Evolutionary conservation across 129 eudicot genomes (phyloP).

Genomic region (Helichrysum umbraculigerum): DNA sequence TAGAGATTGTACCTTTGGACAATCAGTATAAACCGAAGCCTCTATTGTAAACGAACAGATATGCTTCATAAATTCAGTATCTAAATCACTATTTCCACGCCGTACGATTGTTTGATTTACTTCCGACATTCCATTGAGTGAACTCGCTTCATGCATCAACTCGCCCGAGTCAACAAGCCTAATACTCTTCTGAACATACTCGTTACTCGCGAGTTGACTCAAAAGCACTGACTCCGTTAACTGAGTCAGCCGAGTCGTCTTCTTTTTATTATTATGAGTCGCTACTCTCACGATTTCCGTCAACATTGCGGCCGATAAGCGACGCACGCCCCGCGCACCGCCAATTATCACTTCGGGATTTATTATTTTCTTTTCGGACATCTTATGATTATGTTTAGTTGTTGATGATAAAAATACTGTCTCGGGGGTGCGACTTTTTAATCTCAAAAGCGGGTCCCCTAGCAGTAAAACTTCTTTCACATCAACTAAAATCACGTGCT

Average conservation of each 20-base stretch:
- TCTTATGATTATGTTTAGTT: slow-evolving; percentile 44
- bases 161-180: slow-evolving; percentile 46
- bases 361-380: slow-evolving; percentile 31
- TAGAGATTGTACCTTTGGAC: slow-evolving; percentile 41
- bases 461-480: slow-evolving; percentile 52
- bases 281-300: slow-evolving; percentile 60
- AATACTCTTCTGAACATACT: slow-evolving; percentile 46
- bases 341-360: slow-evolving; percentile 55
- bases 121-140: slow-evolving; percentile 43
- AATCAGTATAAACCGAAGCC: slow-evolving; percentile 69
- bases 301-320: slow-evolving; percentile 58
- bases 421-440: slow-evolving; percentile 59
- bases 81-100: slow-evolving; percentile 68
- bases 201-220: slow-evolving; percentile 58
- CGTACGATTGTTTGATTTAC: slow-evolving; percentile 36
- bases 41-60: slow-evolving; percentile 63
- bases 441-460: slow-evolving; percentile 70
- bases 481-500: slow-evolving; percentile 67
- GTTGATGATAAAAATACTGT: slow-evolving; percentile 42
- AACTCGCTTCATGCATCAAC: slow-evolving; percentile 67
- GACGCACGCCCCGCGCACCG: slow-evolving; percentile 73
- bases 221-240: slow-evolving; percentile 61
- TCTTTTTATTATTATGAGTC: slow-evolving; percentile 47
- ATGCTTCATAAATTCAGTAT: slow-evolving; percentile 50
- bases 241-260: slow-evolving; percentile 11